Evolutionary conservation across 345 rosid genomes (phyloP).

Genomic region (Eucalyptus globulus): DNA sequence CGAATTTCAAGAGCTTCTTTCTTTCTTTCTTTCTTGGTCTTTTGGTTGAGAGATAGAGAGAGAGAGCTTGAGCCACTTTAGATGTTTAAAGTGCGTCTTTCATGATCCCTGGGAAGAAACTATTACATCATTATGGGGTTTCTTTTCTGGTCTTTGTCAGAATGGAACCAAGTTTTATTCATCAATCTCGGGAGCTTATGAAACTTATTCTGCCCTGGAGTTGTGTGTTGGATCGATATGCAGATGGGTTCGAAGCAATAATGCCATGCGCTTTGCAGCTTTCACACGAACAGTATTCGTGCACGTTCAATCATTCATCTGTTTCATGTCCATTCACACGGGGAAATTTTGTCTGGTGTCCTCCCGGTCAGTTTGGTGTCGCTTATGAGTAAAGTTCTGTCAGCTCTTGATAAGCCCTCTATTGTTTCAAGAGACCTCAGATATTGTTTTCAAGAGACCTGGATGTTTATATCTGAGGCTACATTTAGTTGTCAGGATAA

Average conservation of each 20-base stretch:
- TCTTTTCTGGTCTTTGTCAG: background rate
- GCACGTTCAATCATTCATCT: background rate
- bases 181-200: background rate
- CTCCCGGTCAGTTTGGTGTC: background rate
- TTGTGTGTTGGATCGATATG: background rate
- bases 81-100: background rate
- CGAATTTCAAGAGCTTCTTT: background rate
- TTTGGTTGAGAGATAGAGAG: background rate
- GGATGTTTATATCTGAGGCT: background rate
- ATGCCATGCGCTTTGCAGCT: background rate
- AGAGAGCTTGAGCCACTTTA: background rate
- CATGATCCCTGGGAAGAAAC: background rate
- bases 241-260: background rate
- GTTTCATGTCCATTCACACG: background rate
- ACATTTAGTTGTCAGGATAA: background rate
- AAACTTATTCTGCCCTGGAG: background rate
- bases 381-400: background rate
- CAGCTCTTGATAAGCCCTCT: background rate
- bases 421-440: background rate
- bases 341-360: background rate
- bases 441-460: background rate
- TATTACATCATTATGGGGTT: background rate
- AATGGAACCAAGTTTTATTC: background rate
- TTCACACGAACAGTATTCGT: background rate
- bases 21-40: background rate